Evolutionary conservation across 2,329 filamentous ascomycete genomes (phyloP), one percentile per base, ranked within the genome.

Genomic region (Xylariaceae sp.): DNA sequence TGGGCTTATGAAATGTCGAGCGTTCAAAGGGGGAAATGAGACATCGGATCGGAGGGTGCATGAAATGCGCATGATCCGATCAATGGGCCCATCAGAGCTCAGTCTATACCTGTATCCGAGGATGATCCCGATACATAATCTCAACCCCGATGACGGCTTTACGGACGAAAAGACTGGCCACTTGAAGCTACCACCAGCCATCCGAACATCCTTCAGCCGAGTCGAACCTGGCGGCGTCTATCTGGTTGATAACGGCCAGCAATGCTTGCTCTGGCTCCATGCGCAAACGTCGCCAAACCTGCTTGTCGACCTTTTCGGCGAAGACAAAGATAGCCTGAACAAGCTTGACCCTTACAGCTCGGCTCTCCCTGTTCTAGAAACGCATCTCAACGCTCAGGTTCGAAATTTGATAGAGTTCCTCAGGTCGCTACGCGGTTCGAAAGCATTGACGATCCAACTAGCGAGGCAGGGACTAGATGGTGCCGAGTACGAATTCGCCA

Each of bases 191-290:
- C 93, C 93, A 3, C 81, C 86, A 1, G 71, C 83, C 6, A 74
- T 94, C 45, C 86, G 93, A 23, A 85, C 90, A 8, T 91, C 87
- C 1, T 98, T 95, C 67, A 82, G 85, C 10, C 83, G 86, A 34
- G 84, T 97, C 36, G 92, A 98, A 68, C 85, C 94, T 44, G 93
- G 93, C 22, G 93, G 93, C 23, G 93, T 86, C 1, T 98, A 98
- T 64, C 72, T 98, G 16, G 85, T 98, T 19, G 93, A 98, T 65
- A 96, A 97, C 58, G 93, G 93, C 5, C 93, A 98, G 64, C 82
- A 87, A 54, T 88, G 90, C 60, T 77, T 97, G 20, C 72, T 98
- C 14, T 98, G 93, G 93, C 76, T 97, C 55, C 93, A 98, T 64
- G 75, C 85, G 2, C 88, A 94, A 64, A 93, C 94, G 16, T 95